Evolutionary conservation across 2,329 filamentous ascomycete genomes (phyloP).

Genomic region (Cladophialophora carrionii): DNA sequence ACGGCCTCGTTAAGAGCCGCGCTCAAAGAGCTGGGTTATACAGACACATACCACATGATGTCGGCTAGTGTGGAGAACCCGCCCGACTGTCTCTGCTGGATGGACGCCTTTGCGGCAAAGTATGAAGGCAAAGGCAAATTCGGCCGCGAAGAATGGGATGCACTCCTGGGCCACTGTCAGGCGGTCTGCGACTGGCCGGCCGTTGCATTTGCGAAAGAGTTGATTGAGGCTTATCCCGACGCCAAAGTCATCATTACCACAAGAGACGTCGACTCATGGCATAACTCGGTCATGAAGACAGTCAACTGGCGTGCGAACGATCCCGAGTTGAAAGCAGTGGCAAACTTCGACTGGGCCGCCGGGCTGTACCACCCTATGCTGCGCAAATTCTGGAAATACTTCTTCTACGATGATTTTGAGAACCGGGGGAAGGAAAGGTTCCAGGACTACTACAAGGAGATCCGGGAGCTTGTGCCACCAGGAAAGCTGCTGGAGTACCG

Average conservation of each 20-base stretch:
- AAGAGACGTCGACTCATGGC: constrained; percentile 68
- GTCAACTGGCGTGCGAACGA: constrained; percentile 70
- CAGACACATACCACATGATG: constrained; percentile 72
- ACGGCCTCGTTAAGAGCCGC: constrained; percentile 70
- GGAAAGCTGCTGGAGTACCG: constrained; percentile 59
- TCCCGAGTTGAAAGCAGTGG: constrained; percentile 60
- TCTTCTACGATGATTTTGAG: constrained; percentile 70
- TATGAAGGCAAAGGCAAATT: constrained; percentile 65
- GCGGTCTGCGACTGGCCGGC: constrained; percentile 71
- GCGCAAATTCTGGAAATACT: constrained; percentile 68
- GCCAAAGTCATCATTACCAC: constrained; percentile 72
- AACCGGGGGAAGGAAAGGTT: constrained; percentile 67
- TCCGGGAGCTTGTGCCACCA: constrained; percentile 53
- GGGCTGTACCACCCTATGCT: constrained; percentile 72
- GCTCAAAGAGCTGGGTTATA: constrained; percentile 67
- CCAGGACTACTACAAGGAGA: constrained; percentile 58
- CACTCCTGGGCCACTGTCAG: constrained; percentile 66
- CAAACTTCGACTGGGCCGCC: constrained; percentile 65
- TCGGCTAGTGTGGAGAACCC: constrained; percentile 69
- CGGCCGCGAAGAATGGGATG: constrained; percentile 69
- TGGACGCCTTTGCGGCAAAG: constrained; percentile 67
- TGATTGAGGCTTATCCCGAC: constrained; percentile 72
- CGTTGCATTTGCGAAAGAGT: constrained; percentile 68
- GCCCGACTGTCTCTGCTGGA: constrained; percentile 70
- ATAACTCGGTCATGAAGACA: constrained; percentile 66